These are phyloP conservation scores for Citrus mangshanensis DNA, from an alignment of 345 rosid species.

Conservation along the genomic window DNA sequence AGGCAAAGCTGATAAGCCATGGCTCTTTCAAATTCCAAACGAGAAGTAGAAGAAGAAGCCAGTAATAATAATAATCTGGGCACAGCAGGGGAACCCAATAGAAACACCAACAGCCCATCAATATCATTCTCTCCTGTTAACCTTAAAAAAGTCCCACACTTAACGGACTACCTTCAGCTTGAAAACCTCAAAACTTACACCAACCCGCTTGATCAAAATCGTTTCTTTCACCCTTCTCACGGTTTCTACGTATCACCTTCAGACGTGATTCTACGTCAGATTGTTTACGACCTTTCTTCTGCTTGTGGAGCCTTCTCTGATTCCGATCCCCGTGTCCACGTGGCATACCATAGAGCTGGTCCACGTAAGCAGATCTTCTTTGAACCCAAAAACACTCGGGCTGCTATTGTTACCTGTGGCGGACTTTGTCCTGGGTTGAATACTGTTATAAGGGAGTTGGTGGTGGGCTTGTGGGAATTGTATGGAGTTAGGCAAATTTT, in stretches of 20 bases:
- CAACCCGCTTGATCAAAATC: slow-evolving; percentile 61
- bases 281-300: slow-evolving; percentile 40
- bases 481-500: slow-evolving; percentile 72
- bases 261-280: slow-evolving; percentile 65
- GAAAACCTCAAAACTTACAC: slow-evolving; percentile 26
- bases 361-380: slow-evolving; percentile 57
- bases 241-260: slow-evolving; percentile 64
- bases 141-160: slow-evolving; percentile 41
- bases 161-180: slow-evolving; percentile 28
- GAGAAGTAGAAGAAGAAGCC: background rate
- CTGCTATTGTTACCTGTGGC: slow-evolving; percentile 80
- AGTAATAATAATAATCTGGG: slow-evolving; percentile 2
- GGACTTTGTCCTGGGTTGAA: slow-evolving; percentile 93
- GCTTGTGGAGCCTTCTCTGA: slow-evolving; percentile 25
- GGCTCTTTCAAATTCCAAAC: too few relatives aligned
- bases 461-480: slow-evolving; percentile 79
- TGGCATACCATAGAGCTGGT: slow-evolving; percentile 71
- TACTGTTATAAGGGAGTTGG: slow-evolving; percentile 85
- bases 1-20: background rate
- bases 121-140: slow-evolving; percentile 21
- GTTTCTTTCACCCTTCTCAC: slow-evolving; percentile 50
- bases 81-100: slow-evolving; percentile 14
- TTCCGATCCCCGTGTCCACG: slow-evolving; percentile 14
- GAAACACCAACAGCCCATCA: background rate
- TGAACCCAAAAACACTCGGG: slow-evolving; percentile 40